A percentile compares a stretch with the other conserved stretches of the same genome.
Conservation (phyloP, 345 rosid genomes). For the Passiflora organensis region DNA sequence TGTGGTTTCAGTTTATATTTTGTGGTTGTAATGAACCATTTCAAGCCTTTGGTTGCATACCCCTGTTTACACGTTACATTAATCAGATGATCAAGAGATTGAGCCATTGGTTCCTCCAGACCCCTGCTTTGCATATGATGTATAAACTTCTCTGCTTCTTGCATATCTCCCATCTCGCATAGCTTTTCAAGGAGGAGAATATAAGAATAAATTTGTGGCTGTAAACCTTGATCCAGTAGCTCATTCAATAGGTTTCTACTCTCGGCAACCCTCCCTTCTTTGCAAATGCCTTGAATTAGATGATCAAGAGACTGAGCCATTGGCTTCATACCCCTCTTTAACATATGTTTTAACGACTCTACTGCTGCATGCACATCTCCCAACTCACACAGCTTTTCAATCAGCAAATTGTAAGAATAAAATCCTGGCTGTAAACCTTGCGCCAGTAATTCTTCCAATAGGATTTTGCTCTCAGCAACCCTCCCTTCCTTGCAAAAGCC, state of each 20-base stretch:
- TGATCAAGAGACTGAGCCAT: constrained; percentile 12
- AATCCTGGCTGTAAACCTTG: constrained; percentile 31
- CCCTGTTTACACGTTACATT: constrained; percentile 24
- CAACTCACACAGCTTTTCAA: constrained; percentile 20
- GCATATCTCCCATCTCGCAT: no score
- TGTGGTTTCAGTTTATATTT: constrained; percentile 24
- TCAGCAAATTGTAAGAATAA: constrained; percentile 23
- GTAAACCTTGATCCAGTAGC: no score
- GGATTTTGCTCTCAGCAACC: constrained; percentile 21
- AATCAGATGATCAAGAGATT: constrained; percentile 6
- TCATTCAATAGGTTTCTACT: no score
- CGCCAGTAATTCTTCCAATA: constrained; percentile 34
- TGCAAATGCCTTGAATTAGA: no score
- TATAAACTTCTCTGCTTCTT: no score
- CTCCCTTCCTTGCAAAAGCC: constrained; percentile 46
- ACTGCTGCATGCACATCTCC: constrained; percentile 35
- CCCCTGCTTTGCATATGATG: no score
- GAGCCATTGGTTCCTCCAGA: no score
- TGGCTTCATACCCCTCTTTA: constrained; percentile 29
- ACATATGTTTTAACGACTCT: constrained; percentile 29
- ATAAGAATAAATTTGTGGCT: no score
- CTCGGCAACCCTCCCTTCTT: no score
- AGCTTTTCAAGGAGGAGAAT: no score
- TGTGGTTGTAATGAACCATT: constrained; percentile 29
- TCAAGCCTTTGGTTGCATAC: constrained; percentile 24